A percentile compares a stretch with the other conserved stretches of the same genome.
These are phyloP conservation scores for Craspedostauros australis DNA, from an alignment of 108 stramenopile species.

Conservation along the genomic window DNA sequence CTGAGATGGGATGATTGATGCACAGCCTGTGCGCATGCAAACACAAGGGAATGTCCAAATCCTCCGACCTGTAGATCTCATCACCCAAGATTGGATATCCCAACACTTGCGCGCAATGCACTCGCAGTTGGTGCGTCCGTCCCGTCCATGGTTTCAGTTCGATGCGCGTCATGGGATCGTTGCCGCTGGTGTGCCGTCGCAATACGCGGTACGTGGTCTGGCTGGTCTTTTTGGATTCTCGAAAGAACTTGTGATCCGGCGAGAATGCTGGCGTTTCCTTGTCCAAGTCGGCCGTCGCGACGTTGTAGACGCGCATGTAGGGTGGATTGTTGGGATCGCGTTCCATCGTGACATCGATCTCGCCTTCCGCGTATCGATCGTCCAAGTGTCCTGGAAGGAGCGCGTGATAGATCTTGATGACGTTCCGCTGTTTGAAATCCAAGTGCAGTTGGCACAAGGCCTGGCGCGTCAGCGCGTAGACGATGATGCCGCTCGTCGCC, in stretches of 20 bases:
- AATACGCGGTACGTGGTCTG: constrained; percentile 41
- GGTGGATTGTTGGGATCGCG: constrained; percentile 70
- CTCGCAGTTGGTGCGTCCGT: constrained; percentile 77
- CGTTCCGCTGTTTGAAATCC: constrained; percentile 40
- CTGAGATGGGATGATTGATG: constrained; percentile 53
- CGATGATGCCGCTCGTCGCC: constrained; percentile 69
- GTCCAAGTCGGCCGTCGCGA: neutral
- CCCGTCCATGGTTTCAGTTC: constrained; percentile 54
- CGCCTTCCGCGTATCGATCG: constrained; percentile 32
- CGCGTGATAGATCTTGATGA: constrained; percentile 44
- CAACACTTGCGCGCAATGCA: constrained; percentile 61
- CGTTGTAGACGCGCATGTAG: constrained; percentile 47
- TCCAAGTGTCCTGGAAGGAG: constrained; percentile 30
- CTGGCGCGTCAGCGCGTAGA: constrained; percentile 48
- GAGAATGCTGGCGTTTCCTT: neutral
- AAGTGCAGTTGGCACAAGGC: constrained; percentile 50
- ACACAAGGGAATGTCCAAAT: constrained; percentile 28
- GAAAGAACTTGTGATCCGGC: constrained; percentile 46
- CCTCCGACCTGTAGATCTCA: constrained; percentile 61
- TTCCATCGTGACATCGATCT: constrained; percentile 63
- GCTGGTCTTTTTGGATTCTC: constrained; percentile 50
- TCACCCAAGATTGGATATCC: constrained; percentile 84
- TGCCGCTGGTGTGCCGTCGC: constrained; percentile 23
- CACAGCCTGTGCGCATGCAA: constrained; percentile 56
- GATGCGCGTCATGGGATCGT: constrained; percentile 46